Evolutionary conservation across 2,329 filamentous ascomycete genomes (phyloP).

Genomic region (Sclerotinia minor): DNA sequence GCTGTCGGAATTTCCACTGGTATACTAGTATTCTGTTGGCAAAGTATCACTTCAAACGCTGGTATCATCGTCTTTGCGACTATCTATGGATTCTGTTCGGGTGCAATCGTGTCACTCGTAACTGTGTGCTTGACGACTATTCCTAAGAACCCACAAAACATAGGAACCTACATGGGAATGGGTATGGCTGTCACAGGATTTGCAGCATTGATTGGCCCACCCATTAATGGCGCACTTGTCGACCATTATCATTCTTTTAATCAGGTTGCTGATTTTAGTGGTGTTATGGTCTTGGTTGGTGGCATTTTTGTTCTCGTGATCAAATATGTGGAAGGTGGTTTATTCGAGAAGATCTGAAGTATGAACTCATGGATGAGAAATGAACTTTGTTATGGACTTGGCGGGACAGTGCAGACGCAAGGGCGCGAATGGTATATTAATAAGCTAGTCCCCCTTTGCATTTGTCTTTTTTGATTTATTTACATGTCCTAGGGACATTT

Average conservation of each 20-base stretch:
- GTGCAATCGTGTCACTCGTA: constrained; percentile 41
- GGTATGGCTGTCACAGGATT: constrained; percentile 63
- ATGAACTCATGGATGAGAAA: background rate
- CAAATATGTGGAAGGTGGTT: constrained; percentile 20
- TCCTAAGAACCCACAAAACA: constrained; percentile 62
- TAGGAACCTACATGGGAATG: constrained; percentile 68
- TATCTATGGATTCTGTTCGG: constrained; percentile 31
- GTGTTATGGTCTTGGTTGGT: constrained; percentile 33
- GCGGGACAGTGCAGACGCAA: too few species aligned
- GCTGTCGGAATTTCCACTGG: constrained; percentile 8
- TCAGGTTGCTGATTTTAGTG: constrained; percentile 36
- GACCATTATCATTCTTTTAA: constrained; percentile 48
- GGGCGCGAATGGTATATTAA: background rate
- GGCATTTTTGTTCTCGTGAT: constrained; percentile 25
- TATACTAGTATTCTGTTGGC: constrained; percentile 25
- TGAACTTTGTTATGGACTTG: background rate
- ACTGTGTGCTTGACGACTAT: constrained; percentile 40
- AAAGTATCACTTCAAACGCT: constrained; percentile 18
- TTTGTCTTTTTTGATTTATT: background rate
- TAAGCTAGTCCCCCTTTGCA: background rate
- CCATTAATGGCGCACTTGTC: constrained; percentile 66
- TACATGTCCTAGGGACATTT: background rate
- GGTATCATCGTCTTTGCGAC: constrained; percentile 23
- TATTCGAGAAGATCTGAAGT: constrained; percentile 8
- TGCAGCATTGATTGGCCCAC: constrained; percentile 64